phyloP scores from a whole-genome alignment of 306 rosid genomes.

The Lotus japonicus region DNA sequence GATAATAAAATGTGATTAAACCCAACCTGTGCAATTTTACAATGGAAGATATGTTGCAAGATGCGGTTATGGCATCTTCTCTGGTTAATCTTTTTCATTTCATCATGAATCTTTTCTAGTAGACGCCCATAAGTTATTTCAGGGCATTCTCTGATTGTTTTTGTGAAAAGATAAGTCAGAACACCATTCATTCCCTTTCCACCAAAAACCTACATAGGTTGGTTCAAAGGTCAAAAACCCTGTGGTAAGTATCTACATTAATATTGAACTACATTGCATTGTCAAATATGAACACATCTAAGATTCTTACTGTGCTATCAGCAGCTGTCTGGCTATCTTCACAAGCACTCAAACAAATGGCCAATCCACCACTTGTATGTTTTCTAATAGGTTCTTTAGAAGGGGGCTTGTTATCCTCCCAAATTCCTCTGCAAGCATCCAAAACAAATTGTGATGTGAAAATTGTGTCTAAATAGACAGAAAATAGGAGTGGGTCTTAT shows the following conservation, averaged over 20 bases:
- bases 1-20: background rate
- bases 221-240: background rate
- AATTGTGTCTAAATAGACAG: too few species aligned
- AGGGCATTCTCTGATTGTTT: slow-evolving; percentile 11
- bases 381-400: slow-evolving; percentile 39
- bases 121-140: slow-evolving; percentile 39
- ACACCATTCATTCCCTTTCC: slow-evolving; percentile 63
- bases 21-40: slow-evolving; percentile 47
- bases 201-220: slow-evolving; percentile 38
- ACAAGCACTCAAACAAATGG: slow-evolving; percentile 69
- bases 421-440: slow-evolving; percentile 24
- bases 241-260: background rate
- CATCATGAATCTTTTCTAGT: slow-evolving; percentile 23
- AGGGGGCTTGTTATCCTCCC: slow-evolving; percentile 59
- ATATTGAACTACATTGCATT: background rate
- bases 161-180: slow-evolving; percentile 49
- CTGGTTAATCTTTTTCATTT: slow-evolving; percentile 18
- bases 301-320: slow-evolving; percentile 54
- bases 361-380: slow-evolving; percentile 59
- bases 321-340: slow-evolving; percentile 55
- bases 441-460: background rate
- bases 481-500: too few species aligned
- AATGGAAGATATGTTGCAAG: slow-evolving; percentile 30
- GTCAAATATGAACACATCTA: background rate
- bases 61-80: slow-evolving; percentile 25